Conservation (phyloP, 495 filamentous ascomycete genomes). For the Neurospora cerealis region DNA sequence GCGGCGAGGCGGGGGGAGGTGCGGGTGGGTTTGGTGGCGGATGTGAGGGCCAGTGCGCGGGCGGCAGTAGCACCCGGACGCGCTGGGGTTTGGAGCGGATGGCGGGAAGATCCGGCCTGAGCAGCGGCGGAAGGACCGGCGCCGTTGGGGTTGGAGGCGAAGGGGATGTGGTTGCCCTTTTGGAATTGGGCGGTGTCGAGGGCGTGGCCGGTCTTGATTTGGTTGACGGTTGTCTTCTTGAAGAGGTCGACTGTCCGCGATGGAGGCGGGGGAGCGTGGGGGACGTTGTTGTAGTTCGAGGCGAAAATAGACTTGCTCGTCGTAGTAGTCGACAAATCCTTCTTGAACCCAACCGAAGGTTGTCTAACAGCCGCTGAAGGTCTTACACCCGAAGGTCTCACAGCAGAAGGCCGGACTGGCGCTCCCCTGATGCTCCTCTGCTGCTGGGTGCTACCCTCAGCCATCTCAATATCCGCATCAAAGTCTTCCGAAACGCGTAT, state of each 20-base stretch:
- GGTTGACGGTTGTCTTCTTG: constrained; percentile 39
- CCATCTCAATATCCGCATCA: constrained; percentile 33
- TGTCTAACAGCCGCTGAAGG: background rate
- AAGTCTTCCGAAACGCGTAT: constrained; percentile 48
- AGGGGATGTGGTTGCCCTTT: constrained; percentile 72
- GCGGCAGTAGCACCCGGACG: constrained; percentile 25
- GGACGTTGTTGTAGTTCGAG: constrained; percentile 46
- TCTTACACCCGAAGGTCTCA: background rate
- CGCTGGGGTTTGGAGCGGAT: constrained; percentile 49
- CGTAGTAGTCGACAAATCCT: constrained; percentile 36
- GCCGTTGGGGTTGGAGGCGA: constrained; percentile 58
- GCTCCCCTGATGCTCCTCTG: constrained; percentile 56
- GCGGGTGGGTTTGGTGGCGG: constrained; percentile 46
- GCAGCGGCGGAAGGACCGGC: constrained; percentile 21
- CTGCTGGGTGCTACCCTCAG: constrained; percentile 19
- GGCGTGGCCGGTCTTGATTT: constrained; percentile 52
- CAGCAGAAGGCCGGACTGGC: constrained; percentile 63
- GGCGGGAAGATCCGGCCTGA: background rate
- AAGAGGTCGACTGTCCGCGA: constrained; percentile 29
- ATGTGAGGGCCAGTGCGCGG: constrained; percentile 26
- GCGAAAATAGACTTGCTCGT: constrained; percentile 53
- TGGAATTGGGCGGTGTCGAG: constrained; percentile 74
- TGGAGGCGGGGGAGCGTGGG: constrained; percentile 33
- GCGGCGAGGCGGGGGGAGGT: constrained; percentile 70
- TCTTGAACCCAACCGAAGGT: constrained; percentile 48